Conservation (phyloP, 139 green algal genomes). For the Closterium sp. region DNA sequence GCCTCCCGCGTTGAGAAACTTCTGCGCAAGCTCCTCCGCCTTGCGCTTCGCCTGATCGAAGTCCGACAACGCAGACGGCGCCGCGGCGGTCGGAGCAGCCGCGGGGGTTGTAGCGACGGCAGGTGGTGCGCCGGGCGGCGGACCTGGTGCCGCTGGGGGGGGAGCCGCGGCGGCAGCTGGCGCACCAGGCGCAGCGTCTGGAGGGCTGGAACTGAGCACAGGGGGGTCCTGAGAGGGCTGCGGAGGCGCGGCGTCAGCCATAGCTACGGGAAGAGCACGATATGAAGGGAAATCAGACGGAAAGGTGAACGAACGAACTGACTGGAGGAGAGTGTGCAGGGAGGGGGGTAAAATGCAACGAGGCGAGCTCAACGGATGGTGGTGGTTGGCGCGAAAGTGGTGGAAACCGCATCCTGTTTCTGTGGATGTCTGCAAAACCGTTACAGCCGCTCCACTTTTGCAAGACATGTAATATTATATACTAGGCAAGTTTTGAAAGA, state of each 20-base stretch:
- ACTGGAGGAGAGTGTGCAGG: not conserved
- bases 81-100: not conserved
- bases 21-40: not conserved
- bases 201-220: not conserved
- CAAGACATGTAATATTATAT: too few relatives aligned
- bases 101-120: not conserved
- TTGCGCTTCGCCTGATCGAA: slow-evolving; percentile 10
- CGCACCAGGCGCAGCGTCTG: not conserved
- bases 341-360: not conserved
- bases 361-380: not conserved
- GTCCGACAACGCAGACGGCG: not conserved
- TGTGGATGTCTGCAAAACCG: too few relatives aligned
- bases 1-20: not conserved
- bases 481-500: too few relatives aligned
- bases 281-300: too few relatives aligned
- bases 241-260: not conserved
- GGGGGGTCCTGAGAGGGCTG: not conserved
- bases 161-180: not conserved
- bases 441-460: too few relatives aligned
- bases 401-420: not conserved
- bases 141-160: not conserved
- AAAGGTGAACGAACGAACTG: too few relatives aligned
- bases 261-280: not conserved
- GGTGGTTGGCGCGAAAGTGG: not conserved
- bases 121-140: not conserved